A percentile compares a stretch with the other conserved stretches of the same genome.
Conservation (phyloP, 1,139 yeast species). For the Trichomonascaceae sp. region DNA sequence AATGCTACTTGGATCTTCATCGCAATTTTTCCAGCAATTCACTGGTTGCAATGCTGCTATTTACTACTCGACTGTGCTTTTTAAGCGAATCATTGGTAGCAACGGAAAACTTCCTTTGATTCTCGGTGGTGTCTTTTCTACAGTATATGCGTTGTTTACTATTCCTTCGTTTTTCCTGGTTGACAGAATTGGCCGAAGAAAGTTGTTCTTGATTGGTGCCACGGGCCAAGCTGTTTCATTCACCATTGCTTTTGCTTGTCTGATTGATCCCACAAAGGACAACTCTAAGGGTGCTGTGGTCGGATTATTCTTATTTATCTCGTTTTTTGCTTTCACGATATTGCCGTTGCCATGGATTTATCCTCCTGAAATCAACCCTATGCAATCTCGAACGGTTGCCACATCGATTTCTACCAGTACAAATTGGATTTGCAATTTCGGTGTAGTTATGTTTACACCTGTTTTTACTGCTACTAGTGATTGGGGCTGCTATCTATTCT, state of each 20-base stretch:
- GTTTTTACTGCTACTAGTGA: slow-evolving; percentile 40
- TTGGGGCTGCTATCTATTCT: slow-evolving; percentile 43
- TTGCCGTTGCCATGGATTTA: slow-evolving; percentile 43
- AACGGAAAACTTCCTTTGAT: slow-evolving; percentile 41
- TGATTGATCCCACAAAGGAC: slow-evolving; percentile 41
- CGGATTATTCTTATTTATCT: slow-evolving; percentile 50
- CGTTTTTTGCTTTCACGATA: slow-evolving; percentile 51
- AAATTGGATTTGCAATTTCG: slow-evolving; percentile 46
- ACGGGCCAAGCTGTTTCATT: slow-evolving; percentile 52
- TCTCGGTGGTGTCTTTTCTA: slow-evolving; percentile 56
- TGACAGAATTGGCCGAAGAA: slow-evolving; percentile 65
- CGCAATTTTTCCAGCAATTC: slow-evolving; percentile 45
- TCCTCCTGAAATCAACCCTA: slow-evolving; percentile 42
- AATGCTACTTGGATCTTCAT: slow-evolving; percentile 52
- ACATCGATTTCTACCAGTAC: slow-evolving; percentile 51
- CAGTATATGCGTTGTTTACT: slow-evolving; percentile 46
- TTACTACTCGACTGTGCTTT: slow-evolving; percentile 38
- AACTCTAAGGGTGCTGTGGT: slow-evolving; percentile 40
- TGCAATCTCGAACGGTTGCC: slow-evolving; percentile 50
- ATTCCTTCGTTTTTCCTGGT: slow-evolving; percentile 42
- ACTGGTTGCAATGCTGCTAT: slow-evolving; percentile 66
- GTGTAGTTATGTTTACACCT: slow-evolving; percentile 52
- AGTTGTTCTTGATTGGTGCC: slow-evolving; percentile 41
- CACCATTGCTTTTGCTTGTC: slow-evolving; percentile 61
- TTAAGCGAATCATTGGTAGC: slow-evolving; percentile 43